A percentile compares a stretch with the other conserved stretches of the same genome.
phyloP scores from a whole-genome alignment of 306 rosid species.

The Sophora flavescens region DNA sequence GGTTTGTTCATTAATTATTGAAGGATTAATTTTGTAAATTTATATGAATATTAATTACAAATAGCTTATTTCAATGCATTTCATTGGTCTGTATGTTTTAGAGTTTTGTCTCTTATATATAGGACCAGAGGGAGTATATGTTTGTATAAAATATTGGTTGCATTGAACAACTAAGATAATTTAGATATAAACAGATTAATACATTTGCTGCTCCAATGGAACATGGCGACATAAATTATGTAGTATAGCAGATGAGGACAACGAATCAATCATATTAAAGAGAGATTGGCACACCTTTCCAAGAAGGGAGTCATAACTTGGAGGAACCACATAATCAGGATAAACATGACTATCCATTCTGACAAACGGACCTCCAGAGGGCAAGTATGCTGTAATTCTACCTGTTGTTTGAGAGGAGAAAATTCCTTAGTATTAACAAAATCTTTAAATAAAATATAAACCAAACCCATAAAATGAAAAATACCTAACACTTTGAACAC shows the following conservation, averaged over 20 bases:
- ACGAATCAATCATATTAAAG: conserved; percentile 30
- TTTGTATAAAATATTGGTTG: conserved; percentile 2
- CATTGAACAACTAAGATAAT: conserved; percentile 9
- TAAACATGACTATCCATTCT: conserved; percentile 99
- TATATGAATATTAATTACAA: too few relatives aligned
- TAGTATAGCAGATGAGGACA: conserved; percentile 22
- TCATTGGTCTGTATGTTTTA: too few relatives aligned
- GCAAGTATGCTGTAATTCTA: conserved; percentile 94
- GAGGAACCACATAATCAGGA: conserved; percentile 98
- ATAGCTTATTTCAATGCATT: too few relatives aligned
- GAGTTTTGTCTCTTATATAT: too few relatives aligned
- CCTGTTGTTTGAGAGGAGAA: conserved; percentile 65
- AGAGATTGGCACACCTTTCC: conserved; percentile 68
- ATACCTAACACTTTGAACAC: conserved; percentile 15
- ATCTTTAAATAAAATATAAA: conserved; percentile 1
- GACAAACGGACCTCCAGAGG: conserved; percentile 98
- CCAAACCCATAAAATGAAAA: not conserved
- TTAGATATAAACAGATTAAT: conserved; percentile 2
- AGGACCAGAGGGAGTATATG: too few relatives aligned
- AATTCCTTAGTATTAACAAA: conserved; percentile 8
- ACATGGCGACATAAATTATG: conserved; percentile 25
- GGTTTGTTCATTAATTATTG: too few relatives aligned
- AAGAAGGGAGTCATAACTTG: conserved; percentile 97
- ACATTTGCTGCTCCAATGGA: conserved; percentile 35
- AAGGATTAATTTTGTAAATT: too few relatives aligned